These are phyloP conservation scores for Echium plantagineum DNA, from an alignment of 257 asterid genomes.

Conservation along the genomic window DNA sequence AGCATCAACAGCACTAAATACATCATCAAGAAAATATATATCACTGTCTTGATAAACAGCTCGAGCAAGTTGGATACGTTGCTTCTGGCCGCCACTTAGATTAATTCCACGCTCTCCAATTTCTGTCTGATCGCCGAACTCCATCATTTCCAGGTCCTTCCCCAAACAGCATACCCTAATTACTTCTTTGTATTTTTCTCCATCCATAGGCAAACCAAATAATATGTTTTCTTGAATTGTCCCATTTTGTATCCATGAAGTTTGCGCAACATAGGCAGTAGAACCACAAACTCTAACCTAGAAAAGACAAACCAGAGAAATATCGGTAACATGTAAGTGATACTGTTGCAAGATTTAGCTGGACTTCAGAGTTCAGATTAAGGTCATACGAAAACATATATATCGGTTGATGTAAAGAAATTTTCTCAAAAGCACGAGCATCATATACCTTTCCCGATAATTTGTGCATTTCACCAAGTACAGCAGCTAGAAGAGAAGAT, in stretches of 20 bases:
- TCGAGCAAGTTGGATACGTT: conserved; percentile 69
- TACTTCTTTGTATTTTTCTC: conserved; percentile 35
- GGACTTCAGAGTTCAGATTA: background rate
- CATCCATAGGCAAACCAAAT: conserved; percentile 55
- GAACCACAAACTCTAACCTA: conserved; percentile 64
- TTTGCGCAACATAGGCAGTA: conserved; percentile 67
- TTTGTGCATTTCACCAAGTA: conserved; percentile 63
- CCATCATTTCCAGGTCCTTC: conserved; percentile 59
- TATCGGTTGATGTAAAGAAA: background rate
- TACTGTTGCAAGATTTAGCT: background rate
- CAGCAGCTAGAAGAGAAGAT: conserved; percentile 54
- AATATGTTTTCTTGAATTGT: conserved; percentile 60
- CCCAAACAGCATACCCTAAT: conserved; percentile 44
- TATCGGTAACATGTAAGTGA: background rate
- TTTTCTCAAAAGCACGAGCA: background rate
- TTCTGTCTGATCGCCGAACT: conserved; percentile 57
- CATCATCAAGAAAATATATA: conserved; percentile 58
- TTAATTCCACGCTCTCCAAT: conserved; percentile 75
- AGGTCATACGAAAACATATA: background rate
- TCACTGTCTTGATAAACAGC: conserved; percentile 70
- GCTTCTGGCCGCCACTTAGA: conserved; percentile 84
- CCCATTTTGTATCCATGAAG: conserved; percentile 66
- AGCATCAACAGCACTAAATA: conserved; percentile 92
- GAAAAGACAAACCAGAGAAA: background rate
- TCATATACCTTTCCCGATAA: conserved; percentile 53